Percentiles rank a stretch among this genome's conserved stretches.
Conservation (phyloP, 2,329 filamentous ascomycete species). For the Fusarium denticulatum region DNA sequence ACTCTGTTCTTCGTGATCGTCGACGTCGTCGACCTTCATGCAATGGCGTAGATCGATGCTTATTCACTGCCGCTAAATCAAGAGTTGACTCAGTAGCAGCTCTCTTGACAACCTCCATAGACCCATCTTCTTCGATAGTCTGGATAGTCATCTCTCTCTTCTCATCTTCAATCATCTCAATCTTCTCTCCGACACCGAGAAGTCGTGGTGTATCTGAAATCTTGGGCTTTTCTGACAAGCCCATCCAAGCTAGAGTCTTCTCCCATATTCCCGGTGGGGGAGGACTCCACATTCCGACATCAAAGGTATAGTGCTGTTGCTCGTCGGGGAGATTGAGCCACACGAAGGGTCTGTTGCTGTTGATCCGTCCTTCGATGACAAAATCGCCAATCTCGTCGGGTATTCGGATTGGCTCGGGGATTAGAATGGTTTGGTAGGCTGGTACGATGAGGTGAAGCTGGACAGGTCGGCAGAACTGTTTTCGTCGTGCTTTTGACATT, state of each 20-base stretch:
- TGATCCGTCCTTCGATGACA: constrained; percentile 51
- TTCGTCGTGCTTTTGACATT: constrained; percentile 37
- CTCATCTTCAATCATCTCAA: constrained; percentile 19
- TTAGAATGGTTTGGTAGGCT: constrained; percentile 51
- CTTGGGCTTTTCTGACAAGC: constrained; percentile 38
- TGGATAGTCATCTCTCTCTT: constrained; percentile 8
- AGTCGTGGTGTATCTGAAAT: constrained; percentile 36
- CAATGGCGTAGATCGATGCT: constrained; percentile 19
- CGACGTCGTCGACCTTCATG: constrained; percentile 18
- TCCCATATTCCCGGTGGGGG: constrained; percentile 42
- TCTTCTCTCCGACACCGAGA: constrained; percentile 35
- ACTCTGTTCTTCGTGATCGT: not conserved
- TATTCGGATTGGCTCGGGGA: constrained; percentile 49
- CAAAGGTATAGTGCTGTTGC: constrained; percentile 45
- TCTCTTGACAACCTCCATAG: constrained; percentile 15
- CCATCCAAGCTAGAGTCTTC: constrained; percentile 42
- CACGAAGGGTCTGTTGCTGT: constrained; percentile 51
- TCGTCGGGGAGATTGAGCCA: constrained; percentile 52
- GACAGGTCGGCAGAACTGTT: constrained; percentile 33
- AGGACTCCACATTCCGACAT: constrained; percentile 48
- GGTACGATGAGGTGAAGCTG: constrained; percentile 52
- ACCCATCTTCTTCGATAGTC: not conserved
- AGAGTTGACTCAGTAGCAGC: constrained; percentile 2
- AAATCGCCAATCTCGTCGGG: constrained; percentile 52
- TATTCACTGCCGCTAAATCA: constrained; percentile 7